A percentile compares a stretch with the other conserved stretches of the same genome.
Evolutionary conservation across 352 stramenopile species (phyloP).

Genomic region (Vaucheria bursata): DNA sequence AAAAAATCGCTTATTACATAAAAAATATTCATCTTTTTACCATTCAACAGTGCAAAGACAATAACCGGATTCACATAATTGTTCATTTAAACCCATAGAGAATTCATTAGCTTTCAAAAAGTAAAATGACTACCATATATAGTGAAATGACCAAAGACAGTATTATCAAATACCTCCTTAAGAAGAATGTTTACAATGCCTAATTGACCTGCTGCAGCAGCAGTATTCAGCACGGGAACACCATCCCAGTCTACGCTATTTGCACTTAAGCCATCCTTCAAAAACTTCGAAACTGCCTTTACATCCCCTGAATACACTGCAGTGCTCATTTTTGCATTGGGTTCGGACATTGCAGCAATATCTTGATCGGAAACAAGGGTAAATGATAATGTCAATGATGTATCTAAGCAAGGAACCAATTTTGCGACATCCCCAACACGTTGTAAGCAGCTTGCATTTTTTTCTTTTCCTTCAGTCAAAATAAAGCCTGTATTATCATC

Average conservation of each 20-base stretch:
- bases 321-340: constrained; percentile 59
- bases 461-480: constrained; percentile 41
- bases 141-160: too few species aligned
- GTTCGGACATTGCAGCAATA: constrained; percentile 59
- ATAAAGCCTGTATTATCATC: constrained; percentile 39
- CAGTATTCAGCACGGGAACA: constrained; percentile 66
- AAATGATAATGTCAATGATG: not conserved
- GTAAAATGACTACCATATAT: too few species aligned
- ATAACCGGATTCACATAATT: too few species aligned
- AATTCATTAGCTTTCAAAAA: too few species aligned
- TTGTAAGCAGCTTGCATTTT: constrained; percentile 38
- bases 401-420: not conserved
- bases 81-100: too few species aligned
- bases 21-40: too few species aligned
- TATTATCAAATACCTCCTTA: constrained; percentile 9
- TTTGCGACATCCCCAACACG: constrained; percentile 15
- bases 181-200: constrained; percentile 46
- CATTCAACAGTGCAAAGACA: too few species aligned
- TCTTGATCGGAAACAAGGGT: constrained; percentile 55
- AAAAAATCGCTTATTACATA: too few species aligned
- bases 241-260: constrained; percentile 68
- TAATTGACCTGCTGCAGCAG: constrained; percentile 55
- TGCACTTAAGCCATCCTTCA: constrained; percentile 62
- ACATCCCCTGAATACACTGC: constrained; percentile 63
- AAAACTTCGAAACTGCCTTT: constrained; percentile 53